These are phyloP conservation scores for Ascochyta pisi DNA, from an alignment of 2,329 filamentous ascomycete genomes.

Conservation along the genomic window DNA sequence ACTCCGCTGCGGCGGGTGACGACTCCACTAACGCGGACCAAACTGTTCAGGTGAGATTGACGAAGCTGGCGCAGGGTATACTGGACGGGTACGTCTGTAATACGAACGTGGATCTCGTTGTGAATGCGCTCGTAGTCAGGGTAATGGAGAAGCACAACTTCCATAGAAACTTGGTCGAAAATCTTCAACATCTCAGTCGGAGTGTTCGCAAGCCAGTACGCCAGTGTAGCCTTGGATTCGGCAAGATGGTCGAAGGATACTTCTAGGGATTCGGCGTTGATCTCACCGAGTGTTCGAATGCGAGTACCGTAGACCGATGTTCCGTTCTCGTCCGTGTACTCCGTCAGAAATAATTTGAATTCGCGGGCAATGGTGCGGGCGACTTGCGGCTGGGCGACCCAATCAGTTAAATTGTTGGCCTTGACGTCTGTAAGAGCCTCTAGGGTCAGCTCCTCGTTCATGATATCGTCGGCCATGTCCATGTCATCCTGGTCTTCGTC, in stretches of 20 bases:
- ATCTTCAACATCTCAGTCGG: slow-evolving; percentile 94
- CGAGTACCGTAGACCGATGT: slow-evolving; percentile 94
- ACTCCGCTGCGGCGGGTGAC: slow-evolving; percentile 94
- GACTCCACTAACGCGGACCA: slow-evolving; percentile 92
- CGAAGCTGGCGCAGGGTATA: slow-evolving; percentile 95
- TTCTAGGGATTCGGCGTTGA: slow-evolving; percentile 95
- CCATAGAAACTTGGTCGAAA: slow-evolving; percentile 96
- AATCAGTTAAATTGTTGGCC: slow-evolving; percentile 89
- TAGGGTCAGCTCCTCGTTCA: slow-evolving; percentile 93
- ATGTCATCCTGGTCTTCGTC: slow-evolving; percentile 92
- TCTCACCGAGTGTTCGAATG: slow-evolving; percentile 92
- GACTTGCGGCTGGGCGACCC: slow-evolving; percentile 89
- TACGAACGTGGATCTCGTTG: slow-evolving; percentile 95
- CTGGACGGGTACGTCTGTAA: slow-evolving; percentile 90
- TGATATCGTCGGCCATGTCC: slow-evolving; percentile 88
- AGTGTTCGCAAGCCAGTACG: slow-evolving; percentile 94
- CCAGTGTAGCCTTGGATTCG: slow-evolving; percentile 88
- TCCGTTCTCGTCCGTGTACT: slow-evolving; percentile 89
- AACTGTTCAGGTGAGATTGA: slow-evolving; percentile 93
- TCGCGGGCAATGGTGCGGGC: slow-evolving; percentile 93
- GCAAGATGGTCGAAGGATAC: slow-evolving; percentile 94
- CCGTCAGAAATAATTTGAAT: slow-evolving; percentile 96
- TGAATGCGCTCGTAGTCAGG: slow-evolving; percentile 98
- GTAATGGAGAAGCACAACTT: slow-evolving; percentile 93
- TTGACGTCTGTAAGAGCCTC: slow-evolving; percentile 94